Evolutionary conservation across 2,329 filamentous ascomycete species (phyloP).

Genomic region (Pseudogymnoascus sp.): DNA sequence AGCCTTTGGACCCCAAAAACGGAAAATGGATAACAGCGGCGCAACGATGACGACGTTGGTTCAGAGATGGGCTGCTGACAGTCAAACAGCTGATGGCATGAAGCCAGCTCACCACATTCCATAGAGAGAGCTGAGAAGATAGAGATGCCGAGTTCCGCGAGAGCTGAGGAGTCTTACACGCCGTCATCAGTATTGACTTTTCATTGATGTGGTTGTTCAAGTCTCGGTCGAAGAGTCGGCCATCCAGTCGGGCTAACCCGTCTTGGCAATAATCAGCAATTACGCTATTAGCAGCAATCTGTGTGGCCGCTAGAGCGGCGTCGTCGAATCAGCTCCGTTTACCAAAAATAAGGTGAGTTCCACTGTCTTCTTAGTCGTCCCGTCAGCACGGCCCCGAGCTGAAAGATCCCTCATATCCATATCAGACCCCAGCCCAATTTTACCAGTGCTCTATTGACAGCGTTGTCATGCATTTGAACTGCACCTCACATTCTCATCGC

Average conservation of each 20-base stretch:
- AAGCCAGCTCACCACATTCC: background rate
- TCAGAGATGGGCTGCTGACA: background rate
- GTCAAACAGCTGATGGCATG: background rate
- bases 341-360: background rate
- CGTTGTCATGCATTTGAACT: background rate
- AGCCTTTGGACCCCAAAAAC: background rate
- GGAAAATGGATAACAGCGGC: background rate
- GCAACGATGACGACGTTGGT: background rate
- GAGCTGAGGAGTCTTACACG: background rate
- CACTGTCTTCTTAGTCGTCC: background rate
- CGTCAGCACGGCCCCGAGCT: background rate
- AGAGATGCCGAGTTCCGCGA: background rate
- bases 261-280: background rate
- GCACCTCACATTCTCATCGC: background rate
- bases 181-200: background rate
- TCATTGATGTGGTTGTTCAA: background rate
- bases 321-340: background rate
- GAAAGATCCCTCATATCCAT: background rate
- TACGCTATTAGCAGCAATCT: background rate
- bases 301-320: background rate
- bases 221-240: background rate
- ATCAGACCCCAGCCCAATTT: background rate
- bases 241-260: background rate
- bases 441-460: background rate
- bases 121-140: background rate